Evolutionary conservation across 2,329 filamentous ascomycete genomes (phyloP), one percentile per base, ranked within the genome.

Genomic region (Penicillium sp.): DNA sequence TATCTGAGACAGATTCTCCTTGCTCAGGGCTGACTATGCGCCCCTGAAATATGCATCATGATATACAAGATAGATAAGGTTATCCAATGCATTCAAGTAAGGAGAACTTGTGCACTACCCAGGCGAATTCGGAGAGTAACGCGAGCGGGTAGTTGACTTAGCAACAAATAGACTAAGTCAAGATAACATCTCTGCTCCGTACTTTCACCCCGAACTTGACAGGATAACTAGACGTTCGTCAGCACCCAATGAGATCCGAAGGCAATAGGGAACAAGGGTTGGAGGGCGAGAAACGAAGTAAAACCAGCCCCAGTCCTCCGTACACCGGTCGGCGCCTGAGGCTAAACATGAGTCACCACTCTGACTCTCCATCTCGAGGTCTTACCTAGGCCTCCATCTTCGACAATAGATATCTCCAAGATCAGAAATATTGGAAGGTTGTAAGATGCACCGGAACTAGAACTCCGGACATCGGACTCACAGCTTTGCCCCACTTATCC

Each of bases 1-100:
- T 45, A 29, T 52, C 21, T n/a, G 50, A 46, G 25, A 50, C 45
- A 54, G 31, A 27, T 29, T 34, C 52, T 55, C 52, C 52, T 55
- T 55, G 47, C 52, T 44, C 40, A 18, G 35, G 32, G 21, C 12
- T 51, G 10, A 18, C 25, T n/a, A 52, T 38, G n/a, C 15, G 21
- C 50, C 50, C 51, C 45, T 53, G 38, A 45, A 40, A 21, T 27
- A 40, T 15, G 21, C n/a, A n/a, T 23, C 21, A n/a, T 35, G 21
- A 21, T 40, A 21, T 40, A 29, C 16, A 34, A 23, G 8, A 23
- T 49, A 34, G 18, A 35, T 53, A 29, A 49, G 38, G 32, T 37
- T 21, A 15, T 42, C 31, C 18, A 34, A 32, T 32, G 10, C 12
- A 31, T 42, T 42, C 10, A 49, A 49, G 51, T 49, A 53, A 49